These are phyloP conservation scores for Ceratocystis lukuohia DNA, from an alignment of 2,329 filamentous ascomycete genomes.

Conservation along the genomic window DNA sequence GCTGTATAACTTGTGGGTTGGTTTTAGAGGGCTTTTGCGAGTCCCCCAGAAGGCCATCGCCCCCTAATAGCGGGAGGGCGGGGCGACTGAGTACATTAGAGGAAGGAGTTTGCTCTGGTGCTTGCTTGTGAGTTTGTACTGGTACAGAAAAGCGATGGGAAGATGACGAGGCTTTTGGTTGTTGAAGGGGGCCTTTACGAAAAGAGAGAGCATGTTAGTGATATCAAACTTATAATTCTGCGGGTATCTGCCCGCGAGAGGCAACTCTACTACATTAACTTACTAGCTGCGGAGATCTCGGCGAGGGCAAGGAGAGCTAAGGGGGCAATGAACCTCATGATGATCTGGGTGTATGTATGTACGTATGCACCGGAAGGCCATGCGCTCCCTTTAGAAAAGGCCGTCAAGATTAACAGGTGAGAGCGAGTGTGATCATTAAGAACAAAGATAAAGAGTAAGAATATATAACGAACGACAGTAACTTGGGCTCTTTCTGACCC, in stretches of 20 bases:
- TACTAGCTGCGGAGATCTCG: background rate
- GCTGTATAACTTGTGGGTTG: background rate
- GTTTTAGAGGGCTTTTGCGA: background rate
- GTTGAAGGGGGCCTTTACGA: background rate
- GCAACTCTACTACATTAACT: background rate
- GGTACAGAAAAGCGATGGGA: background rate
- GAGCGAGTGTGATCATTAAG: slow-evolving; percentile 13
- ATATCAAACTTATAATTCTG: too few relatives aligned
- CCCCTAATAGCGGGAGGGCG: background rate
- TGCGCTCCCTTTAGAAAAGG: slow-evolving; percentile 2
- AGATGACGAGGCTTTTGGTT: background rate
- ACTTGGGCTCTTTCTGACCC: background rate
- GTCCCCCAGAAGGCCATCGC: background rate
- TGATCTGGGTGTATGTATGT: background rate
- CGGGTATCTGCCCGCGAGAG: too few relatives aligned
- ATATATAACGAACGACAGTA: background rate
- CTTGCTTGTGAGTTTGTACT: background rate
- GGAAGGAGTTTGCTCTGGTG: background rate
- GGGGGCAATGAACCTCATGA: background rate
- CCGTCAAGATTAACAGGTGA: background rate
- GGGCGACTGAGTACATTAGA: background rate
- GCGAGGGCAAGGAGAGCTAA: background rate
- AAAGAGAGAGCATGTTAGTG: background rate
- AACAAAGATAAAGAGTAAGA: background rate
- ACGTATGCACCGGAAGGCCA: slow-evolving; percentile 6